Base-by-base conservation (phyloP, 208 protist species). In the Angomonas ambiguus region DNA sequence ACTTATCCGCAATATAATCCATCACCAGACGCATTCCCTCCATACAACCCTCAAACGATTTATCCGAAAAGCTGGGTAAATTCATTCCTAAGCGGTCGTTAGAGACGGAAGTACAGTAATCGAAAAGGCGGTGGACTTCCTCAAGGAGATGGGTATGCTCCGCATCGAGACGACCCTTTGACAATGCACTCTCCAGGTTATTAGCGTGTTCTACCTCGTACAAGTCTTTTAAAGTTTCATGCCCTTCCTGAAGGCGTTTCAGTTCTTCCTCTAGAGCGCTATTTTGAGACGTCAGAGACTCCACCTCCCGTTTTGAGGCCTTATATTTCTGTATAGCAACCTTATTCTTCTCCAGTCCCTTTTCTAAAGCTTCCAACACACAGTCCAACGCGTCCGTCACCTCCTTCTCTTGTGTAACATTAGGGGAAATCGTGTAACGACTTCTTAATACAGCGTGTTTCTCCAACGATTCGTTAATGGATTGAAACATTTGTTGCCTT, bases 11-110 rank as follows among this genome's bases (percentile, higher is more conserved):
- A n/a, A 53, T 53, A 5, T 58, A 56, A 4, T 51, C 32, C 31
- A 68, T 58, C 27, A 87, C 53, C 28, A 66, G 71, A 30, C 67
- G 53, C 2, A 80, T 69, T 24, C 77, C 80, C 24, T 83, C 66
- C 20, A 87, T 55, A 16, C 70, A 72, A 38, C 74, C 77, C 6
- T 38, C 51, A 3, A 65, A 34, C 41, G 69, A 77, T 16, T 38
- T 71, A 41, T 80, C 74, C 22, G 56, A 64, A 35, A 80, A 67
- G 10, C 41, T 11, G 10, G 79, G 79, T 13, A 84, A 35, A 8
- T 65, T 20, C 32, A 80, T 34, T 38, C 31, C 27, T 18, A 84
- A 51, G 3, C 80, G 74, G 38, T 51, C 51, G 2, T 31, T 56
- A n/a, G 75, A 56, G 11, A 41, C 27, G 18, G 22, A 28, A 45